Evolutionary conservation across 129 eudicot species (phyloP).

Genomic region (Tagetes erecta): DNA sequence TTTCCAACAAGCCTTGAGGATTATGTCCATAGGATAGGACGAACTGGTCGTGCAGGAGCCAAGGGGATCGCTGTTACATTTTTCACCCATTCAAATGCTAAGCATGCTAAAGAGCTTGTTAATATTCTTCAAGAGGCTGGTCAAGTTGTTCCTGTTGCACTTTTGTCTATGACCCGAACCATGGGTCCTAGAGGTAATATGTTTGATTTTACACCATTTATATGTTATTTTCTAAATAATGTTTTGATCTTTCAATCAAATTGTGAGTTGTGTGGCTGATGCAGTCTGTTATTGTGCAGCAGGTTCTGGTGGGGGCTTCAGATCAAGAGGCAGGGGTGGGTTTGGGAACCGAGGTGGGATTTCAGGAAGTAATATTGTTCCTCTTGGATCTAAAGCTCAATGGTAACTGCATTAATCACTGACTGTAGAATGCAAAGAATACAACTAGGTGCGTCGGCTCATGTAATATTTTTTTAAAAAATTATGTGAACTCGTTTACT

Average conservation of each 20-base stretch:
- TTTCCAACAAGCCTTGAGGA: conserved; percentile 94
- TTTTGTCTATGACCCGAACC: conserved; percentile 62
- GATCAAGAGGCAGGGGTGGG: conserved; percentile 92
- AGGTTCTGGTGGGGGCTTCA: conserved; percentile 73
- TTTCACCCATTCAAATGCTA: conserved; percentile 82
- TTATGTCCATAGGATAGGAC: conserved; percentile 97
- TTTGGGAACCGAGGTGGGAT: conserved; percentile 55
- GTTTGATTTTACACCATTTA: not conserved
- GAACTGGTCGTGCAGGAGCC: conserved; percentile 99
- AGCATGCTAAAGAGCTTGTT: conserved; percentile 76
- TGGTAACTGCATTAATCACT: conserved; percentile 42
- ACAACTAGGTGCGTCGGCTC: not conserved
- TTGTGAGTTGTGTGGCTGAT: not conserved
- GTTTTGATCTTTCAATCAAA: not conserved
- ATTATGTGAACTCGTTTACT: not conserved
- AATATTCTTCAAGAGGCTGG: conserved; percentile 96
- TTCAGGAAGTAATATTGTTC: conserved; percentile 70
- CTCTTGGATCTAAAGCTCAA: conserved; percentile 58
- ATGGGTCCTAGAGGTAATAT: conserved; percentile 54
- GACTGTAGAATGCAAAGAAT: conserved; percentile 6
- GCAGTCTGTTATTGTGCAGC: conserved; percentile 18
- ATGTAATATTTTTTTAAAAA: not conserved
- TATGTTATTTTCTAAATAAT: not conserved
- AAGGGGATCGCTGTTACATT: conserved; percentile 88
- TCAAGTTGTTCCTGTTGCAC: conserved; percentile 73